phyloP scores from a whole-genome alignment of 768 basidiomycete species.

The Trametes cingulata region DNA sequence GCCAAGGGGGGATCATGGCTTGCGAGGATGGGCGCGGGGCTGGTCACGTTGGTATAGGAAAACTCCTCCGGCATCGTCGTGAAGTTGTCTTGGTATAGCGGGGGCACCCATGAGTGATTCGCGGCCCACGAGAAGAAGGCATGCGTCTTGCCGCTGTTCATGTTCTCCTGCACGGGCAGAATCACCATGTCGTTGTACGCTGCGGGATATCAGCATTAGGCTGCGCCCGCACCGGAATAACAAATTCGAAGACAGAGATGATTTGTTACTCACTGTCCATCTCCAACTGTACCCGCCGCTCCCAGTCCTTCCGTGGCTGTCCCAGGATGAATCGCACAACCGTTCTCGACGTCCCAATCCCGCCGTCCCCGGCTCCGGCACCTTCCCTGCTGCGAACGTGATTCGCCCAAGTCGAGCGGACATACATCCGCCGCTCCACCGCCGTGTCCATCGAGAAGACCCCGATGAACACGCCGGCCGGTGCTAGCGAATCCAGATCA shows the following conservation, averaged over 20 bases:
- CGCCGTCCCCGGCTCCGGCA: constrained; percentile 67
- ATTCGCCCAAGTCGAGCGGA: constrained; percentile 87
- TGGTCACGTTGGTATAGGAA: constrained; percentile 65
- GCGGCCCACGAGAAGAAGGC: constrained; percentile 94
- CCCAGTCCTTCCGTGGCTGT: constrained; percentile 77
- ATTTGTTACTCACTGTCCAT: constrained; percentile 77
- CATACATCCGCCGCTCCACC: constrained; percentile 82
- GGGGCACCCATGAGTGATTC: constrained; percentile 87
- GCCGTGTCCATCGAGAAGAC: constrained; percentile 88
- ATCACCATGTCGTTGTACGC: constrained; percentile 87
- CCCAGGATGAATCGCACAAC: constrained; percentile 90
- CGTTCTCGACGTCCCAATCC: constrained; percentile 76
- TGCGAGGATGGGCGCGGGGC: constrained; percentile 58
- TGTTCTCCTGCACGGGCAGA: constrained; percentile 86
- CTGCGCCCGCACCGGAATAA: not conserved
- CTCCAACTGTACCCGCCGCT: constrained; percentile 78
- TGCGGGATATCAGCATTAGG: constrained; percentile 31
- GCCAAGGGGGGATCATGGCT: constrained; percentile 69
- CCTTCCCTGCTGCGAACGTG: constrained; percentile 79
- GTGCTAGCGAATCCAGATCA: constrained; percentile 71
- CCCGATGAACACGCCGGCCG: constrained; percentile 85
- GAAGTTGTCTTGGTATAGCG: constrained; percentile 56
- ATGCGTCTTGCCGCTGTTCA: constrained; percentile 94
- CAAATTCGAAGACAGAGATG: not conserved
- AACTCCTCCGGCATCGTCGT: constrained; percentile 47